Conservation (phyloP, 441 rosid genomes). For the Kokia cookei region DNA sequence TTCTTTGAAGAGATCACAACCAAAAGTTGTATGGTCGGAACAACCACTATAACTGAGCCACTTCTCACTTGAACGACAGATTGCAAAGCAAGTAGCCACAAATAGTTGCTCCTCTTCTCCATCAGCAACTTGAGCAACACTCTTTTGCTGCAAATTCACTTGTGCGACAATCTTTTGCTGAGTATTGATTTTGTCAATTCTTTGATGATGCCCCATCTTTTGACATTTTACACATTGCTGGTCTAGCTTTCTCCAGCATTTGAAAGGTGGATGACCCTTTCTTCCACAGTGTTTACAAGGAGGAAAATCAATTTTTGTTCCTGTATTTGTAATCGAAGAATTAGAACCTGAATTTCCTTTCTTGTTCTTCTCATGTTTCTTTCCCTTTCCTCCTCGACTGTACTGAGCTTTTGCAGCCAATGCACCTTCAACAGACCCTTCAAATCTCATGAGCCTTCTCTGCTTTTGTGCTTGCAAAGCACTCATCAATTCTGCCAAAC, state of each 20-base stretch:
- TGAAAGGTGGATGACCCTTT: background rate
- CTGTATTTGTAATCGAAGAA: background rate
- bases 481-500: background rate
- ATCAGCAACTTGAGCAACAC: background rate
- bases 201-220: background rate
- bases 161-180: background rate
- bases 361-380: too few relatives aligned
- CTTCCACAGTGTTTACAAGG: background rate
- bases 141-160: background rate
- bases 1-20: background rate
- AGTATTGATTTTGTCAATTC: background rate
- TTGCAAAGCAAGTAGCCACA: background rate
- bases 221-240: background rate
- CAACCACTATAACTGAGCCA: background rate
- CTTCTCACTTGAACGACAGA: background rate
- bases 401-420: background rate
- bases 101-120: background rate
- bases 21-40: background rate
- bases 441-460: background rate
- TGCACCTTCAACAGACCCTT: background rate
- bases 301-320: background rate
- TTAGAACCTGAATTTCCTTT: background rate
- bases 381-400: too few relatives aligned
- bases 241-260: background rate
- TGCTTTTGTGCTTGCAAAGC: background rate